These are phyloP conservation scores for Dryas alaskensis DNA, from an alignment of 306 rosid genomes.

Conservation along the genomic window DNA sequence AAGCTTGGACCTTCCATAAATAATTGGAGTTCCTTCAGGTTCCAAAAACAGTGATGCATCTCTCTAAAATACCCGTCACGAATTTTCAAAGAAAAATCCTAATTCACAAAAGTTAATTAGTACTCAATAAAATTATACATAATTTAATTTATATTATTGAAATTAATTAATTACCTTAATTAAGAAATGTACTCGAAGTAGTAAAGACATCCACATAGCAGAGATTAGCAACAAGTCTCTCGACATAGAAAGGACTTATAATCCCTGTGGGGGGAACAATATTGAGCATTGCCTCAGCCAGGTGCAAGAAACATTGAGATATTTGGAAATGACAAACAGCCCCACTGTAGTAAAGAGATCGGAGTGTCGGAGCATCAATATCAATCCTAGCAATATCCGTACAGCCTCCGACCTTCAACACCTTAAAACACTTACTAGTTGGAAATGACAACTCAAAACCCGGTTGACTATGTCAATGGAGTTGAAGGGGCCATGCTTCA, in stretches of 20 bases:
- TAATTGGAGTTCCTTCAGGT: conserved; percentile 42
- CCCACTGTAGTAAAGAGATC: conserved; percentile 19
- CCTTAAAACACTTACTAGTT: conserved; percentile 20
- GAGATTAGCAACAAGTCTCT: conserved; percentile 5
- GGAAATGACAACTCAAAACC: too few species aligned
- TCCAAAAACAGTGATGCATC: neutral
- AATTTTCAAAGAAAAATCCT: conserved; percentile 33
- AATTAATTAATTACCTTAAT: conserved; percentile 35
- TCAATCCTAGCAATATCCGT: neutral
- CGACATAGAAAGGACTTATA: neutral
- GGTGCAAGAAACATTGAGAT: neutral
- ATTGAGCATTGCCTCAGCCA: conserved; percentile 27
- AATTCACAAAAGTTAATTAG: neutral
- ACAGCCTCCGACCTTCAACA: conserved; percentile 33
- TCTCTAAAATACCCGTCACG: conserved; percentile 13
- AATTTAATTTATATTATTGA: too few species aligned
- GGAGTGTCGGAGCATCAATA: conserved; percentile 31
- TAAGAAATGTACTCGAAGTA: conserved; percentile 21
- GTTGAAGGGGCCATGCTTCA: too few species aligned
- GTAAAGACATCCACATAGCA: conserved; percentile 22
- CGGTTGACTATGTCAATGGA: too few species aligned
- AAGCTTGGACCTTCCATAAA: conserved; percentile 30
- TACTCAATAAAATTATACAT: too few species aligned
- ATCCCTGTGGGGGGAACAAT: conserved; percentile 1
- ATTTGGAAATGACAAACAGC: neutral